phyloP scores from a whole-genome alignment of 2,329 filamentous ascomycete genomes.

The Drechslerella stenobrocha region DNA sequence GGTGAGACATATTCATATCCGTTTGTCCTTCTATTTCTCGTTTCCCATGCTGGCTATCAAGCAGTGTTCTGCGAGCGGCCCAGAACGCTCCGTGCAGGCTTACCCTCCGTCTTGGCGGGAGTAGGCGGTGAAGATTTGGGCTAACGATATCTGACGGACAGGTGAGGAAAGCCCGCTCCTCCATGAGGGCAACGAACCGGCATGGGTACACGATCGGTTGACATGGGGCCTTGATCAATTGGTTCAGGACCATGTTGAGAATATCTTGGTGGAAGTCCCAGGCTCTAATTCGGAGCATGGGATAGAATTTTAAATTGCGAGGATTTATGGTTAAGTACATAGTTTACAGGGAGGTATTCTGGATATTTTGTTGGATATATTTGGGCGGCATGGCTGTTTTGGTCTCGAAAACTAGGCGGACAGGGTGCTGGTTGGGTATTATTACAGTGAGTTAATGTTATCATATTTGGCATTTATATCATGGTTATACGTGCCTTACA shows the following conservation, averaged over 20 bases:
- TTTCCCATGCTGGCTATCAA: background rate
- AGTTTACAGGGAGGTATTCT: too few relatives aligned
- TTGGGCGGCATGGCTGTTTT: too few relatives aligned
- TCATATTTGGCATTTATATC: too few relatives aligned
- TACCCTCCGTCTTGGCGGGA: background rate
- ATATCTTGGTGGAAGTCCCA: conserved; percentile 17
- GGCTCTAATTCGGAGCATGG: background rate
- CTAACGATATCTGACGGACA: conserved; percentile 3
- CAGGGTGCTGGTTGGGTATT: too few relatives aligned
- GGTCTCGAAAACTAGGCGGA: too few relatives aligned
- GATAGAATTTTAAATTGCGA: too few relatives aligned
- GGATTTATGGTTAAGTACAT: too few relatives aligned
- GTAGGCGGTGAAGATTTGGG: background rate
- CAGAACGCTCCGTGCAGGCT: too few relatives aligned
- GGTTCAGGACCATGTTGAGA: conserved; percentile 49
- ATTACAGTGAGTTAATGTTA: too few relatives aligned
- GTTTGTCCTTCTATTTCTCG: background rate
- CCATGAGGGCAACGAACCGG: conserved; percentile 65
- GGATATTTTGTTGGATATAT: too few relatives aligned
- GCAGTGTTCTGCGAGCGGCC: background rate
- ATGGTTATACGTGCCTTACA: too few relatives aligned
- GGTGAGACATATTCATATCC: conserved; percentile 12
- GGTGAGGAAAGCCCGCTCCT: conserved; percentile 70
- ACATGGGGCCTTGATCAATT: conserved; percentile 66
- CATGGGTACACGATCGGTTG: conserved; percentile 69